Conservation (phyloP, 768 basidiomycete species). For the Coprinopsis marcescibilis region DNA sequence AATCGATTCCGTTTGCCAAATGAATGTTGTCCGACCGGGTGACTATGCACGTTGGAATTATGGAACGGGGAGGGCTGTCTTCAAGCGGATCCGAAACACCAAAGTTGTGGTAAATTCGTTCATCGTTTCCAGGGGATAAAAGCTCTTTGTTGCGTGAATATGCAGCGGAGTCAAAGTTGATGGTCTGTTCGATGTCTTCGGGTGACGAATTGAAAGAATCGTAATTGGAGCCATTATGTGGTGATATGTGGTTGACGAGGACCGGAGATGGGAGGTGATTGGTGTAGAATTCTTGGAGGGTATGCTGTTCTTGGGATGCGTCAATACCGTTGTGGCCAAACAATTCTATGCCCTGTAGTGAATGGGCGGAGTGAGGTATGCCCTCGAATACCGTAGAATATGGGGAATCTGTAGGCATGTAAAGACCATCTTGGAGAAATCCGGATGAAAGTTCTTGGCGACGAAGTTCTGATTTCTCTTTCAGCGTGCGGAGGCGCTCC, state of each 20-base stretch:
- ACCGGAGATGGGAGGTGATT: not conserved
- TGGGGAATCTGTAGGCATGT: not conserved
- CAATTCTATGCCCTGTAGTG: not conserved
- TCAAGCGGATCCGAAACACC: not conserved
- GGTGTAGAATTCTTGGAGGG: not conserved
- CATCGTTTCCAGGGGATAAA: not conserved
- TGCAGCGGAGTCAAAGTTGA: not conserved
- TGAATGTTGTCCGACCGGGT: too few species aligned
- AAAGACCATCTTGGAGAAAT: not conserved
- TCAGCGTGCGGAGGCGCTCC: conserved; percentile 50
- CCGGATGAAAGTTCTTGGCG: conserved; percentile 5
- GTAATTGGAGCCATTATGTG: not conserved
- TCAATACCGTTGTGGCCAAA: not conserved
- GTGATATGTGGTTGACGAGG: not conserved
- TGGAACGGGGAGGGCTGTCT: too few species aligned
- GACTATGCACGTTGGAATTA: too few species aligned
- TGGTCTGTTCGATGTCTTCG: not conserved
- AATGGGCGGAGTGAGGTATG: not conserved
- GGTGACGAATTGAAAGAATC: not conserved
- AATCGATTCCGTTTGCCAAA: too few species aligned
- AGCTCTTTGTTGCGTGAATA: conserved; percentile 1
- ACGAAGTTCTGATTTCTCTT: conserved; percentile 45
- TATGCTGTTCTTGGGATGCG: not conserved
- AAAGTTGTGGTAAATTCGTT: not conserved
- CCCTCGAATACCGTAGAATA: not conserved